phyloP scores from a whole-genome alignment of 805 yeast species.

The Yarrowia phangngaensis region DNA sequence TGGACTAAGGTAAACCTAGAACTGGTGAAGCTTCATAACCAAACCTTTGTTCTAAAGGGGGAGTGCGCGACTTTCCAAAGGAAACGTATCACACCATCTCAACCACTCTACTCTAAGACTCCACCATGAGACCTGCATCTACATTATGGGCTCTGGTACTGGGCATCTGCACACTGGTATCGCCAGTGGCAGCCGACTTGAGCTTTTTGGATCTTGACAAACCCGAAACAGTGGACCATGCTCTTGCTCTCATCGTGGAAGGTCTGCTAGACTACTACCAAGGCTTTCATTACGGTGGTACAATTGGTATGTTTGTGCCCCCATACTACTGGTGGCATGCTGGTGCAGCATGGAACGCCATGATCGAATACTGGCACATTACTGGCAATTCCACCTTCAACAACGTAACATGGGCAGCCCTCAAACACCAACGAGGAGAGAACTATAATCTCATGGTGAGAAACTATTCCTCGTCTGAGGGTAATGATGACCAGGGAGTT shows the following conservation, averaged over 20 bases:
- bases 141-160: slow-evolving; percentile 17
- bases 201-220: slow-evolving; percentile 38
- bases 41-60: no score
- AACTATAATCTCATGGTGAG: slow-evolving; percentile 77
- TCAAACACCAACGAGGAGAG: slow-evolving; percentile 69
- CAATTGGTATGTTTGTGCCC: slow-evolving; percentile 77
- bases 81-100: neutral
- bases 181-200: slow-evolving; percentile 22
- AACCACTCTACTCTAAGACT: slow-evolving; percentile 1
- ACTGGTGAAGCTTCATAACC: no score
- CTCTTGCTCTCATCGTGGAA: slow-evolving; percentile 49
- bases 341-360: slow-evolving; percentile 89
- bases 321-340: slow-evolving; percentile 99
- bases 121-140: slow-evolving; percentile 22
- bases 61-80: slow-evolving; percentile 17
- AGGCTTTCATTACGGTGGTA: slow-evolving; percentile 62
- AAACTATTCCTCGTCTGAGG: slow-evolving; percentile 88
- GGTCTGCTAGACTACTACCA: slow-evolving; percentile 70
- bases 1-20: no score
- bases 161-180: slow-evolving; percentile 11
- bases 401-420: slow-evolving; percentile 53
- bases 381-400: slow-evolving; percentile 68
- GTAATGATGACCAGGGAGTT: slow-evolving; percentile 96
- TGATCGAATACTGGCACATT: slow-evolving; percentile 72
- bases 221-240: slow-evolving; percentile 48